Evolutionary conservation across 371 early-diverging fungal genomes (phyloP), one percentile per base, ranked within the genome.

Genomic region (Syncephalastrum contaminatum): DNA sequence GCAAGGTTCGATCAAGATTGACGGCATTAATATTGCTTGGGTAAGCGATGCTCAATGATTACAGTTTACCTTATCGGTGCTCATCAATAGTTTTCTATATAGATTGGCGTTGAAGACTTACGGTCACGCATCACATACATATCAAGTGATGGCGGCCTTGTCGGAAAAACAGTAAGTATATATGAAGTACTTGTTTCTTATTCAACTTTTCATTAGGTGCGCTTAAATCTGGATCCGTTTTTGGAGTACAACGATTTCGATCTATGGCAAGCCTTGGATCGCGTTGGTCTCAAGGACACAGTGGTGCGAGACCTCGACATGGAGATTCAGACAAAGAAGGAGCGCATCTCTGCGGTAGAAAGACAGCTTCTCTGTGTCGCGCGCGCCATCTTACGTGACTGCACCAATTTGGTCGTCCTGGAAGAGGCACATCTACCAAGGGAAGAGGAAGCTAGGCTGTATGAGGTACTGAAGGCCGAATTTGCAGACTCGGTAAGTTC

Each of bases 171-270:
- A 36, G 16, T 40, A 39, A 49, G 10, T 45, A 18, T 10, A 13
- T 10, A 44, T 8, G 16, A 8, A 18, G 1, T 14, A 51, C n/a
- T n/a, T 57, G 4, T 41, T 16, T 43, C 13, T 25, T 14, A 21
- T 20, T 52, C 4, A 53, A 4, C n/a, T 43, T 22, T 12, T 43
- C n/a, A 30, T 2, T 54, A 66, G 71, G 80, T 89, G 7, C 78
- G 89, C 20, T 82, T 81, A 20, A 91, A 92, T 57, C 69, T 96
- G 52, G 96, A 96, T 70, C 95, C 95, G 3, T 87, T 92, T 64
- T 76, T 81, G 45, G 74, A 80, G 43, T 78, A 86, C 43, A 80
- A 86, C 4, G 96, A 95, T 49, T 84, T 81, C 36, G 88, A 87
- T 20, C 70, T 97, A 16, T 95, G 95, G 95, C 74, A 75, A 19